Evolutionary conservation across 2,329 filamentous ascomycete genomes (phyloP).

Genomic region (Dactylellina sp.): DNA sequence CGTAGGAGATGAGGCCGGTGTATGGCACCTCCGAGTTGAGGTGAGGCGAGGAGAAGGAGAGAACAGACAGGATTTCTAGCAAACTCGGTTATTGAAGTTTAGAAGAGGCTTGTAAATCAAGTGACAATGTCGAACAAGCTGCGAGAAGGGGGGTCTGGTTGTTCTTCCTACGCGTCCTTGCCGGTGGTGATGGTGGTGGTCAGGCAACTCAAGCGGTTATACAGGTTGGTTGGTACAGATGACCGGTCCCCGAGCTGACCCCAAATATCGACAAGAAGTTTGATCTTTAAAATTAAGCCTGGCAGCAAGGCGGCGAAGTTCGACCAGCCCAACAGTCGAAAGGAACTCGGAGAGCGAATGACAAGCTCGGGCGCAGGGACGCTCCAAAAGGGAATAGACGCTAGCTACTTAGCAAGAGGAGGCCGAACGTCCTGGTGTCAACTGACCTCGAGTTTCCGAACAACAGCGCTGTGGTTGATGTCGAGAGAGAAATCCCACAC

Average conservation of each 20-base stretch:
- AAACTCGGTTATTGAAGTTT: conserved; percentile 34
- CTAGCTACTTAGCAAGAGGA: too few relatives aligned
- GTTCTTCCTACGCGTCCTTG: conserved; percentile 27
- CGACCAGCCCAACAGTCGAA: neutral
- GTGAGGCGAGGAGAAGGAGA: conserved; percentile 26
- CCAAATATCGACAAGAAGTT: neutral
- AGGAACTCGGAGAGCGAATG: conserved; percentile 2
- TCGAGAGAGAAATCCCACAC: conserved; percentile 16
- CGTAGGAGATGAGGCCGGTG: conserved; percentile 3
- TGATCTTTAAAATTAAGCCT: neutral
- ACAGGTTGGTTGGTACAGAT: conserved; percentile 16
- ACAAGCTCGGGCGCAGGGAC: conserved; percentile 1
- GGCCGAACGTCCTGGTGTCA: conserved; percentile 29
- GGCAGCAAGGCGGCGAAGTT: too few relatives aligned
- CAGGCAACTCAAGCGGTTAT: conserved; percentile 35
- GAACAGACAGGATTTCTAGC: conserved; percentile 14
- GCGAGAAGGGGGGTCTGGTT: conserved; percentile 7
- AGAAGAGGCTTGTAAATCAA: conserved; percentile 50
- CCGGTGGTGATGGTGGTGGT: conserved; percentile 32
- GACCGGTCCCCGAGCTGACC: conserved; percentile 23
- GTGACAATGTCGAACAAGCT: conserved; percentile 38
- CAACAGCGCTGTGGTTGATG: conserved; percentile 9
- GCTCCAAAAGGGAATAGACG: conserved; percentile 3
- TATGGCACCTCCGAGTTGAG: conserved; percentile 38
- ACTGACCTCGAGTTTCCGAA: conserved; percentile 39